Evolutionary conservation across 768 basidiomycete genomes (phyloP).

Genomic region (Pholiota microspora): DNA sequence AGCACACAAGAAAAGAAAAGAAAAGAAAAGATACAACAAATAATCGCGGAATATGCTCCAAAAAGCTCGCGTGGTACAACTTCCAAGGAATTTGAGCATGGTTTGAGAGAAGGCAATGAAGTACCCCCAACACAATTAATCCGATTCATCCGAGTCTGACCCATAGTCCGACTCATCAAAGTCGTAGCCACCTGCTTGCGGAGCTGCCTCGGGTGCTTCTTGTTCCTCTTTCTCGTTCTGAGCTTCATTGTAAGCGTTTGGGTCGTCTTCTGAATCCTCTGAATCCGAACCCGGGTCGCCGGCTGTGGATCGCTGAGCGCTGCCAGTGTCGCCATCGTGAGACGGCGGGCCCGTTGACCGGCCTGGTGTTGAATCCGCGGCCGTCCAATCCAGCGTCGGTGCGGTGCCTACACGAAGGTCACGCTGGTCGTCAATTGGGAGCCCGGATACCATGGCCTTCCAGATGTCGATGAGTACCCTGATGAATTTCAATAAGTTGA

Average conservation of each 20-base stretch:
- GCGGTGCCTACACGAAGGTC: neutral
- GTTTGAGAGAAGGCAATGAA: neutral
- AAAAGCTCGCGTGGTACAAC: too few species aligned
- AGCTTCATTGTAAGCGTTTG: slow-evolving; percentile 21
- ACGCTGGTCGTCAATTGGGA: slow-evolving; percentile 45
- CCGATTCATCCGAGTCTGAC: neutral
- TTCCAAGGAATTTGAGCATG: neutral
- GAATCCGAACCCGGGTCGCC: slow-evolving; percentile 19
- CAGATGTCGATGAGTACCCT: slow-evolving; percentile 44
- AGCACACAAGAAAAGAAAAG: too few species aligned
- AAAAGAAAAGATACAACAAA: too few species aligned
- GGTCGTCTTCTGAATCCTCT: slow-evolving; percentile 30
- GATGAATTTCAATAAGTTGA: too few species aligned
- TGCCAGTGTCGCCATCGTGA: neutral
- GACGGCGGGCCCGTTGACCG: neutral
- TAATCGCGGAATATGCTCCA: too few species aligned
- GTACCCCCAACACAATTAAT: neutral
- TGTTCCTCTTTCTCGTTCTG: neutral
- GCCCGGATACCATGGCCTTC: slow-evolving; percentile 44
- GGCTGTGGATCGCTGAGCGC: neutral
- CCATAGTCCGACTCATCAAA: neutral
- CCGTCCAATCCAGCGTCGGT: neutral
- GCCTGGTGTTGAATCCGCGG: neutral
- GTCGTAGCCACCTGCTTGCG: neutral
- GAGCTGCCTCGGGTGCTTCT: neutral